Evolutionary conservation across 345 rosid genomes (phyloP), one percentile per base, ranked within the genome.

Genomic region (Populus simonii): DNA sequence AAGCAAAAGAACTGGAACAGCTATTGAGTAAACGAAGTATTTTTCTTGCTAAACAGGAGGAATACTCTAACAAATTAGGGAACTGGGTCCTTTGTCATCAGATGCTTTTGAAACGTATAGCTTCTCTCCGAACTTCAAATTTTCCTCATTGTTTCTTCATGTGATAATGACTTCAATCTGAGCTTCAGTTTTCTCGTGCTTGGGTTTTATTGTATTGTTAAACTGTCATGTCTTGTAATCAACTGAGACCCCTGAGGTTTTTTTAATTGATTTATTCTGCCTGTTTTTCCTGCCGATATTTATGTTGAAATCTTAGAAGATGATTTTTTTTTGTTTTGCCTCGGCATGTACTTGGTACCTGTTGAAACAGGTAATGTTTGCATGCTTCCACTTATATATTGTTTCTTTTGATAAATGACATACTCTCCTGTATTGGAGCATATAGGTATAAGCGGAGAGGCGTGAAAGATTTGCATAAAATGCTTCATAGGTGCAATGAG

Each of bases 31-130:
- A 41, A 59, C 90, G 93, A 73, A 96, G 88, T 80, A 66, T 73
- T 73, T 85, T 92, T 84, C 90, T 92, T 66, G 90, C 98, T 73
- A 96, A 89, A 82, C 94, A 93, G 81, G 97, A 93, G 69, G 99
- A 96, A 80, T 90, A 57, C 82, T 86, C 97, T 0, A 90, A 93
- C 87, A 96, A 96, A 96, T 96, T 79, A 87, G 93, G 88, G 95
- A 93, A 80, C 78, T 93, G 89, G 98, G 98, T 74, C 92, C 97
- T 66, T 80, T 96, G 77, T 91, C 99, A 62, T 86, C 94, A 29
- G 97, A 93, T 68, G 94, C 98, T 82, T 96, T 93, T 91, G 98
- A 96, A 80, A 88, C 85, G 97, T 95, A 89, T n/a, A 74, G 45
- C 78, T 86, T 76, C 71, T 68, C 25, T 70, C 23, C 41, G 51